phyloP scores from a whole-genome alignment of 176 grass and related monocot species.

The Musa acuminata region DNA sequence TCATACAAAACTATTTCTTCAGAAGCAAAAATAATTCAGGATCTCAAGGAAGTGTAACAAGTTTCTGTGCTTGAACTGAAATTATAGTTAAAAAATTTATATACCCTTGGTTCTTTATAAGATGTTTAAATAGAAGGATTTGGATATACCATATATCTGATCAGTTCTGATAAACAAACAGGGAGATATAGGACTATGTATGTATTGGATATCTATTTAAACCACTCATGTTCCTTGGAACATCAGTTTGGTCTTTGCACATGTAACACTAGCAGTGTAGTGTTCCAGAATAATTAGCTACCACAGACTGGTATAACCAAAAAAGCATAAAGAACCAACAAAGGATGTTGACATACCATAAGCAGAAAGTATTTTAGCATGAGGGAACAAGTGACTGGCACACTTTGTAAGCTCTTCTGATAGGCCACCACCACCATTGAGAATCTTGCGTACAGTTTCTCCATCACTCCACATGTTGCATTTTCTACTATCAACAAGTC shows the following conservation, averaged over 20 bases:
- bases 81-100: not conserved
- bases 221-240: not conserved
- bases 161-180: too few relatives aligned
- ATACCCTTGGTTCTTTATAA: not conserved
- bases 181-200: too few relatives aligned
- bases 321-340: not conserved
- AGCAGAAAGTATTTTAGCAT: constrained; percentile 62
- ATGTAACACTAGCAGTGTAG: too few relatives aligned
- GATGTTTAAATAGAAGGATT: too few relatives aligned
- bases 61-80: not conserved
- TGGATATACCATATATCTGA: too few relatives aligned
- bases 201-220: not conserved
- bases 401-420: constrained; percentile 38
- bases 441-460: constrained; percentile 51
- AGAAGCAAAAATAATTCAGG: not conserved
- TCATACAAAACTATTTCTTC: not conserved
- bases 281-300: not conserved
- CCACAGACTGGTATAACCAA: not conserved
- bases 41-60: not conserved
- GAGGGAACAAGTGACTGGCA: constrained; percentile 42
- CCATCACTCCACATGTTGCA: constrained; percentile 10
- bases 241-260: too few relatives aligned
- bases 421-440: constrained; percentile 66
- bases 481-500: constrained; percentile 30
- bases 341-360: constrained; percentile 44